Evolutionary conservation across 2,329 filamentous ascomycete genomes (phyloP), one percentile per base, ranked within the genome.

Genomic region (Amylocarpus encephaloides): DNA sequence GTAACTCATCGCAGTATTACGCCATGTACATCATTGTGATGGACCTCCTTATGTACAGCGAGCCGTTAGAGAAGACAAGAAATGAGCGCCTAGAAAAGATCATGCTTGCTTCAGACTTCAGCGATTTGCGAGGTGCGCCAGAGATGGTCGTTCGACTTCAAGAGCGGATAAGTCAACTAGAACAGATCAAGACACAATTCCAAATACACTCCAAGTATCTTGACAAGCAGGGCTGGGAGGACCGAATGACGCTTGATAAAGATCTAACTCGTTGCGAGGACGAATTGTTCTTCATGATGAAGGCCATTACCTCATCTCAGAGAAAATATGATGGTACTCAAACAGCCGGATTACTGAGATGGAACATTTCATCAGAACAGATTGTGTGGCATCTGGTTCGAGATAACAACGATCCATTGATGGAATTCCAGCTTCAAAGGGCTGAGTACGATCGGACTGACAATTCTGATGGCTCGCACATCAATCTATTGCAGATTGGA

Each of bases 281-380:
- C 62, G 94, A 99, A 68, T 71, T 99, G 7, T 99, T 98, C 76
- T 98, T 98, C 71, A 87, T 98, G 74, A 97, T 98, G 93, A 97
- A 98, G 64, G 94, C 93, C 35, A 98, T 98, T 66, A 98, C 93
- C 1, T 94, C 90, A 2, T 94, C 92, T 5, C 93, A 98, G 68
- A 79, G 90, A 52, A 93, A 91, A 65, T 83, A 82, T 56, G 89
- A 95, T 53, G 79, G 79, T 44, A 80, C 82, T 6, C 80, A 89
- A 56, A 85, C 83, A 50, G 91, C 81, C 52, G 90, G 90, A 5
- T 73, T 96, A 36, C 69, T 98, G 48, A 85, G 88, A 60, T 96
- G 92, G 86, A 93, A 89, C 65, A 89, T 98, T 52, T 86, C 88
- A n/a, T 90, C 90, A 2, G 85, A 86, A 38, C 92, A 98, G 65